Base-by-base conservation (phyloP, 23 red algal genomes). In the Gracilaria vermiculophylla region DNA sequence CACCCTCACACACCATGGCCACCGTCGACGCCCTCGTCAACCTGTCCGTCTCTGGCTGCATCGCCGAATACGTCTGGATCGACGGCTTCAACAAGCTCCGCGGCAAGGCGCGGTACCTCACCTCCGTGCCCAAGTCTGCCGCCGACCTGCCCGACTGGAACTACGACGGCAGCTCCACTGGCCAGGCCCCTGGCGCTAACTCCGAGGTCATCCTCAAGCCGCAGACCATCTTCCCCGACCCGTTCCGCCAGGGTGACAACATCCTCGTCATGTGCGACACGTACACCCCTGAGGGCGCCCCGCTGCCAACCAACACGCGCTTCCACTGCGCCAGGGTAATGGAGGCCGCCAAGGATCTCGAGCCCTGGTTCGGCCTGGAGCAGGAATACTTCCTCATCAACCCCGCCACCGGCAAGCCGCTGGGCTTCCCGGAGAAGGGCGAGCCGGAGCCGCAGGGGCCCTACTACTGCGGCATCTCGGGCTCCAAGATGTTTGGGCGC, bases 61-160 rank as follows among this genome's bases (percentile, higher is more conserved):
- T 97, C 16, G 97, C 93, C 75, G 97, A 99, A 66, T 99, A 99
- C 66, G 89, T 99, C 35, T 99, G 97, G 97, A 85, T 99, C 62
- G 97, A 99, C 86, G 97, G 83, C 44, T 79, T 45, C 84, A 57
- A 71, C 77, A 80, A 78, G 44, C 85, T 94, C 19, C 91, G 97
- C 31, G 80, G 80, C 33, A 99, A 99, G 83, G 77, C 85, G 27
- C 51, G 93, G 21, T 76, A 74, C 16, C 85, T 95, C 56, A 50
- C 17, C 20, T 75, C 47, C 51, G 69, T 62, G 41, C 88, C 91
- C 12, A 56, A 44, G 70, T 16, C 16, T 11, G 29, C 82, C 27
- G 32, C 72, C 53, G 88, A 91, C 27, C 83, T 99, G 50, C 97
- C 97, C 1, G 67, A 93, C 16, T 99, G 97, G 97, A 99, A 99